Conservation (phyloP, 2,329 filamentous ascomycete genomes). For the Epichloe bromicola region DNA sequence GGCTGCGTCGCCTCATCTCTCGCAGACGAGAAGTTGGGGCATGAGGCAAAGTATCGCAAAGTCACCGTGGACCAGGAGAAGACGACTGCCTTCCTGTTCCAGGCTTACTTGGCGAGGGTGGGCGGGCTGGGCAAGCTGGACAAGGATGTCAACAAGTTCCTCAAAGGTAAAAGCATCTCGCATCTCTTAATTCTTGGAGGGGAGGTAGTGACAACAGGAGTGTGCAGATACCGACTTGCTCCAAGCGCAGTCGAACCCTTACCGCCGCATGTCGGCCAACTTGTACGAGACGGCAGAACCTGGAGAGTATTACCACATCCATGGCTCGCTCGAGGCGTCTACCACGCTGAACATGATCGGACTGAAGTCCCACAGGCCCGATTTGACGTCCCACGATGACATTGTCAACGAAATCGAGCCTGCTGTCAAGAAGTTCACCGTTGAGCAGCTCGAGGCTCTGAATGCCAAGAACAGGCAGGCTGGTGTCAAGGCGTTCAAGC, state of each 20-base stretch:
- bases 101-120: slow-evolving; percentile 23
- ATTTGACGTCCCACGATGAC: slow-evolving; percentile 45
- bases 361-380: slow-evolving; percentile 45
- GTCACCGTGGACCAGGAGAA: slow-evolving; percentile 24
- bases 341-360: slow-evolving; percentile 59
- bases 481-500: slow-evolving; percentile 45
- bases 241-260: slow-evolving; percentile 55
- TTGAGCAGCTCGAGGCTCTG: slow-evolving; percentile 42
- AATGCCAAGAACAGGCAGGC: slow-evolving; percentile 45
- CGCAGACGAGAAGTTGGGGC: slow-evolving; percentile 14
- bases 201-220: not conserved
- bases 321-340: slow-evolving; percentile 60
- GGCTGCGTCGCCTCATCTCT: slow-evolving; percentile 20
- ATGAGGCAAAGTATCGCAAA: slow-evolving; percentile 3
- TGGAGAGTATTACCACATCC: slow-evolving; percentile 62
- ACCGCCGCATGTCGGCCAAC: slow-evolving; percentile 60
- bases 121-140: slow-evolving; percentile 26
- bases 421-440: slow-evolving; percentile 41
- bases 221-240: slow-evolving; percentile 55
- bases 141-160: slow-evolving; percentile 11
- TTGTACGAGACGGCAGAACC: slow-evolving; percentile 54
- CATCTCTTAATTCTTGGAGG: too few relatives aligned
- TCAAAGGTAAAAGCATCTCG: slow-evolving; percentile 2
- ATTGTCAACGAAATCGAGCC: slow-evolving; percentile 47
- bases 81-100: slow-evolving; percentile 29